Percentiles rank a stretch among this genome's conserved stretches.
These are phyloP conservation scores for Prunus persica DNA, from an alignment of 306 rosid species.

Conservation along the genomic window DNA sequence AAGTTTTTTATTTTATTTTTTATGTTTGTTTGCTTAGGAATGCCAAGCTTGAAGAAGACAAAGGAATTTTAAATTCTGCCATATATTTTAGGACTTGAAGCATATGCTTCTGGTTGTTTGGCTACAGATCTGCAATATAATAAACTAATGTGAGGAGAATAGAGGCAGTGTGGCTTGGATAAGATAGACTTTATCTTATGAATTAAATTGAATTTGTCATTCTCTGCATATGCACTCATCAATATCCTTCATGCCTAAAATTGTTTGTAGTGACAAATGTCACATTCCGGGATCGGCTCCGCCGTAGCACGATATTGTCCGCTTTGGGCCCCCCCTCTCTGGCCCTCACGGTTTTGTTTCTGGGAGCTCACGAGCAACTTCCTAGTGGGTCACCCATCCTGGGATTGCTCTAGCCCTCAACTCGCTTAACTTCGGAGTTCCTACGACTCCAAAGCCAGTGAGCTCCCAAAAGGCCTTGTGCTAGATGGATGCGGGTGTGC, in stretches of 20 bases:
- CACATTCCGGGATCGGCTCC: too few relatives aligned
- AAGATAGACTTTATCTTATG: background rate
- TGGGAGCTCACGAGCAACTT: too few relatives aligned
- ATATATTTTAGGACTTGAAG: background rate
- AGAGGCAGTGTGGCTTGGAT: slow-evolving; percentile 11
- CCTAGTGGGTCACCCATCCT: too few relatives aligned
- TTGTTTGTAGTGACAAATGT: background rate
- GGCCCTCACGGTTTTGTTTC: too few relatives aligned
- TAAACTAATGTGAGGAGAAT: slow-evolving; percentile 7
- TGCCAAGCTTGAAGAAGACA: slow-evolving; percentile 1
- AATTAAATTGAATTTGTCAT: background rate
- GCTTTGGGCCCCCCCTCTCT: too few relatives aligned
- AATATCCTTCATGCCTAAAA: background rate
- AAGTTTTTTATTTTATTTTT: background rate
- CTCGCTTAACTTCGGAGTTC: too few relatives aligned
- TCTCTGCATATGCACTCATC: background rate
- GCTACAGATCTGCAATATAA: background rate
- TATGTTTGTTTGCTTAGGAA: background rate
- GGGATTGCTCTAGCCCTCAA: too few relatives aligned
- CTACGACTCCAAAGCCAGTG: too few relatives aligned
- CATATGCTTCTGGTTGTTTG: slow-evolving; percentile 10
- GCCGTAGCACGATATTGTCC: too few relatives aligned
- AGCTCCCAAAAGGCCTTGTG: too few relatives aligned
- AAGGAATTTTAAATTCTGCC: background rate
- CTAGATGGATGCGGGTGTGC: too few relatives aligned